Evolutionary conservation across 1,139 yeast species (phyloP), one percentile per base, ranked within the genome.

Genomic region (Scheffersomyces insectosa): DNA sequence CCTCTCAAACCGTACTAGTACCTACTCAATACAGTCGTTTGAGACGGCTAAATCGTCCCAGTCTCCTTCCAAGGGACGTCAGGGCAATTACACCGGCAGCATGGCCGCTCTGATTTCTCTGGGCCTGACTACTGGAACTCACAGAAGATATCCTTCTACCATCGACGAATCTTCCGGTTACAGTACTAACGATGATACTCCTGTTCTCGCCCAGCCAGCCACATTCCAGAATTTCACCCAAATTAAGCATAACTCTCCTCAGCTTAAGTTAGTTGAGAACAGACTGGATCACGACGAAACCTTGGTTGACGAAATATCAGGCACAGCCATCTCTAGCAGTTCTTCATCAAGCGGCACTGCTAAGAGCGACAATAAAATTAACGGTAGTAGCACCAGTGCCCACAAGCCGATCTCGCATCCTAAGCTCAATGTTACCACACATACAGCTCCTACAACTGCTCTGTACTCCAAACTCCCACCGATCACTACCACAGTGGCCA

Each of bases 21-120:
- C 58, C 3, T 43, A 52, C 41, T 62, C 70, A 28, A 52, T 57
- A 7, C 69, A 62, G 50, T 56, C 66, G 10, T 66, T 65, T 43
- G 67, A 65, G 43, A 63, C 70, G 2, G 70, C 71, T 13, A 50
- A 44, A 30, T 53, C 59, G 33, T 52, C 45, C 14, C 51, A 45
- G 28, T 49, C 62, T 1, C 37, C 46, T 8, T 38, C 40, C 15
- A 47, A 29, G 20, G 34, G 20, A 3, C 34, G 10, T 20, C 34
- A 31, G 23, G 10, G 23, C 7, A 20, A 31, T 3, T 15, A 9
- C 23, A 15, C 15, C 12, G 10, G 11, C 20, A 9, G 25, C 35
- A 8, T 35, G 48, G 40, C 37, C 29, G 42, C 33, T 25, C 36
- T 30, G 40, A 39, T 23, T 20, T 20, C 25, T 20, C 41, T 44